Base-by-base conservation (phyloP, 371 early-diverging fungal genomes). In the Mortierella sp. region DNA sequence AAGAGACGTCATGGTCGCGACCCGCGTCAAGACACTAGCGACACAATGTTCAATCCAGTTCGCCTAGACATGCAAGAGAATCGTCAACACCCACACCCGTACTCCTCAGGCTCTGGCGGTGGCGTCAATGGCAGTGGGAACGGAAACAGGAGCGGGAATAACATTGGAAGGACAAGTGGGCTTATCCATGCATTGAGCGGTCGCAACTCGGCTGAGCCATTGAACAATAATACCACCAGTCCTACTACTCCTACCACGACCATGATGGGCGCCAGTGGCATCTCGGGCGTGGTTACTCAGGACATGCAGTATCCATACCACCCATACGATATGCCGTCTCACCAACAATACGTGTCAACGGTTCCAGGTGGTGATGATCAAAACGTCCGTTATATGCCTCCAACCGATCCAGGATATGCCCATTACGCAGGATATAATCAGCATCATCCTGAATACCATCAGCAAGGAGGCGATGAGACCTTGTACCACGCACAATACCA, bases 31-130 rank as follows among this genome's bases (percentile, higher is more conserved):
- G 17, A 41, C n/a, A 57, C 53, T 3, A 62, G 67, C 14, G 39
- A 74, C 29, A 59, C 55, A 2, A 6, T 63, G 21, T 74, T 74
- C 37, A 67, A 63, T 28, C 64, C 74, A 45, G 60, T 67, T 24
- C 54, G 59, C 46, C n/a, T 63, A 43, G 54, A 58, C n/a, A 58
- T 70, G 60, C 54, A 63, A 14, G 70, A 70, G 31, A 70, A 58
- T n/a, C 54, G 46, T n/a, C 34, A 31, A 7, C 39, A 54, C 19
- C 27, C 43, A n/a, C n/a, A 34, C 10, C 34, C 34, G 10, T 34
- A 34, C 34, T 34, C 10, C 7, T 34, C 34, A 7, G n/a, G n/a
- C n/a, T n/a, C n/a, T 10, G 48, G 50, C 21, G 34, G 45, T 1
- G 49, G 48, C 24, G 22, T 19, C 14, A 57, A 51, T 45, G 44